Evolutionary conservation across 2,329 filamentous ascomycete genomes (phyloP).

Genomic region (Arthroderma uncinatum): DNA sequence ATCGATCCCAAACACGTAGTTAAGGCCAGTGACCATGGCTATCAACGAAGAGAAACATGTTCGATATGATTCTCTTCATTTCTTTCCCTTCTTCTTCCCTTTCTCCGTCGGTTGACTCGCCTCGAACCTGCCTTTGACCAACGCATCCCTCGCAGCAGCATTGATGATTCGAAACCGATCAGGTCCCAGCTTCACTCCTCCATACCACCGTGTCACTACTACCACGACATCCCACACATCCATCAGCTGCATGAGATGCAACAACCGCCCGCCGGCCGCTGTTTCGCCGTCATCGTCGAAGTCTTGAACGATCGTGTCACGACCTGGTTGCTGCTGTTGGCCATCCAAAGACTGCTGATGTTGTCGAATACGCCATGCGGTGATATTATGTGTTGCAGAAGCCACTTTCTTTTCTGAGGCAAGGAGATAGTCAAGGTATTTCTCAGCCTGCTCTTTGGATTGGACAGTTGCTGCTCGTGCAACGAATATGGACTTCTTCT

Average conservation of each 20-base stretch:
- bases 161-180: constrained; percentile 88
- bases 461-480: constrained; percentile 62
- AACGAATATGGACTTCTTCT: constrained; percentile 81
- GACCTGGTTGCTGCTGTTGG: background rate
- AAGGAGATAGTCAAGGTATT: constrained; percentile 63
- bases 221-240: constrained; percentile 87
- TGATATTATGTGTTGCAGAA: constrained; percentile 90
- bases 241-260: constrained; percentile 92
- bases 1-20: background rate
- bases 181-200: constrained; percentile 77
- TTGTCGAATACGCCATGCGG: constrained; percentile 70
- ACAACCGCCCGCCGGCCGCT: constrained; percentile 70
- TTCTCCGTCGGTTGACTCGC: constrained; percentile 47
- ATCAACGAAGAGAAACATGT: background rate
- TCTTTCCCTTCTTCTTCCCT: constrained; percentile 33
- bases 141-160: constrained; percentile 66
- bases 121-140: constrained; percentile 62
- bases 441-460: constrained; percentile 58
- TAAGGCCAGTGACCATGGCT: background rate
- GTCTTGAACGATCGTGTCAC: constrained; percentile 58
- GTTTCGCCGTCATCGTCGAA: constrained; percentile 95
- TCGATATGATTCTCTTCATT: background rate
- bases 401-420: constrained; percentile 73
- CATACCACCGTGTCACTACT: constrained; percentile 91
- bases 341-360: constrained; percentile 13